Evolutionary conservation across 1,284 basidiomycete species (phyloP).

Genomic region (Takashimella koratensis): DNA sequence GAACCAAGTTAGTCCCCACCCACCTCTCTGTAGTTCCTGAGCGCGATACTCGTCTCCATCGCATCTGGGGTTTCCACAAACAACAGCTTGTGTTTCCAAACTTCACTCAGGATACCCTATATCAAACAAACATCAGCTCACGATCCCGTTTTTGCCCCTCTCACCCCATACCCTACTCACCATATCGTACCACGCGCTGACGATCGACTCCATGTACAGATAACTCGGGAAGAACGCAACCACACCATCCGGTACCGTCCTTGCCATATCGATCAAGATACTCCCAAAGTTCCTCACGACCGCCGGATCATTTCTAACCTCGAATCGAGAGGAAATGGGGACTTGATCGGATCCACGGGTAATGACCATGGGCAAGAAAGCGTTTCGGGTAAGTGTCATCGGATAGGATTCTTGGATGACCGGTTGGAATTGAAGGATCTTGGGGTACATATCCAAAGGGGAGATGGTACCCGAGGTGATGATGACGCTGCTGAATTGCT

Average conservation of each 20-base stretch:
- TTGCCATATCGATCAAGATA: conserved; percentile 96
- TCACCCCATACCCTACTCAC: conserved; percentile 52
- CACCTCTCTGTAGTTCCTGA: conserved; percentile 95
- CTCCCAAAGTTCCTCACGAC: conserved; percentile 98
- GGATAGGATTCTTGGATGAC: conserved; percentile 96
- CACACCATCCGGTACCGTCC: conserved; percentile 97
- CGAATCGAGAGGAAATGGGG: conserved; percentile 97
- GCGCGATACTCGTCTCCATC: conserved; percentile 95
- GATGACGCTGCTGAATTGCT: conserved; percentile 95
- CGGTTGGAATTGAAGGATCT: conserved; percentile 98
- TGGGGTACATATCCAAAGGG: conserved; percentile 97
- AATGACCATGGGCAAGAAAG: conserved; percentile 97
- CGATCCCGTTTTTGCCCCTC: neutral
- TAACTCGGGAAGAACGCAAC: conserved; percentile 99
- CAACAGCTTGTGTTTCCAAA: conserved; percentile 99
- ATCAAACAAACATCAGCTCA: conserved; percentile 4
- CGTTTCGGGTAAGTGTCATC: conserved; percentile 96
- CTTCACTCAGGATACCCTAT: conserved; percentile 96
- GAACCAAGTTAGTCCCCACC: conserved; percentile 25
- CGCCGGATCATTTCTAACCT: conserved; percentile 97
- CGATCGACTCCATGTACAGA: conserved; percentile 99
- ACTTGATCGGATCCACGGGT: conserved; percentile 98
- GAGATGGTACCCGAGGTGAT: conserved; percentile 99
- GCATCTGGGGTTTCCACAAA: conserved; percentile 99
- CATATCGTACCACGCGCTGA: conserved; percentile 99